phyloP scores from a whole-genome alignment of 148 eudicot genomes.

The Fagopyrum tataricum region DNA sequence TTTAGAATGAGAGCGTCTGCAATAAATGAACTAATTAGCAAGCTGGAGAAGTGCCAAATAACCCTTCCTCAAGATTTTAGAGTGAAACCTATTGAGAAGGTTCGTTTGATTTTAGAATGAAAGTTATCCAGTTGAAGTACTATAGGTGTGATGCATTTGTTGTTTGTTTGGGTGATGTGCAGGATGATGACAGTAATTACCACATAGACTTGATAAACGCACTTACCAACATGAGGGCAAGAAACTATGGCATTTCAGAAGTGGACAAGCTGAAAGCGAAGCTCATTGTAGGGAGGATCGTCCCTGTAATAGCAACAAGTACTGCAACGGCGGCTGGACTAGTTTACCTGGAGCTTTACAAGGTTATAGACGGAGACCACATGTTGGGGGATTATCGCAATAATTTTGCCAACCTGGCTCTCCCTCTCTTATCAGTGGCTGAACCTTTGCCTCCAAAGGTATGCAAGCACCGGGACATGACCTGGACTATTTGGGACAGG shows the following conservation, averaged over 20 bases:
- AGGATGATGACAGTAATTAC: conserved; percentile 92
- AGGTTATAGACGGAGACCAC: conserved; percentile 62
- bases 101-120: conserved; percentile 11
- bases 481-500: conserved; percentile 90
- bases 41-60: conserved; percentile 41
- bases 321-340: conserved; percentile 90
- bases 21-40: conserved; percentile 51
- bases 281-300: conserved; percentile 84
- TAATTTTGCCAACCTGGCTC: conserved; percentile 81
- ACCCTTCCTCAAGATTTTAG: conserved; percentile 49
- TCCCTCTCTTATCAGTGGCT: conserved; percentile 84
- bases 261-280: conserved; percentile 89
- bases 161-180: conserved; percentile 11
- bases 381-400: conserved; percentile 78
- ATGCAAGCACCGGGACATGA: conserved; percentile 66
- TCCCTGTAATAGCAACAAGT: conserved; percentile 91
- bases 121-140: too few species aligned
- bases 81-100: conserved; percentile 98
- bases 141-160: background rate
- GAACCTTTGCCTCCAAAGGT: conserved; percentile 87
- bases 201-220: conserved; percentile 88
- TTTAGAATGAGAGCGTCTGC: conserved; percentile 73
- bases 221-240: conserved; percentile 86
- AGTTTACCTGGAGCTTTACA: conserved; percentile 92
- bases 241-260: conserved; percentile 89